Evolutionary conservation across 441 rosid species (phyloP), one percentile per base, ranked within the genome.

Genomic region (Aleurites moluccanus): DNA sequence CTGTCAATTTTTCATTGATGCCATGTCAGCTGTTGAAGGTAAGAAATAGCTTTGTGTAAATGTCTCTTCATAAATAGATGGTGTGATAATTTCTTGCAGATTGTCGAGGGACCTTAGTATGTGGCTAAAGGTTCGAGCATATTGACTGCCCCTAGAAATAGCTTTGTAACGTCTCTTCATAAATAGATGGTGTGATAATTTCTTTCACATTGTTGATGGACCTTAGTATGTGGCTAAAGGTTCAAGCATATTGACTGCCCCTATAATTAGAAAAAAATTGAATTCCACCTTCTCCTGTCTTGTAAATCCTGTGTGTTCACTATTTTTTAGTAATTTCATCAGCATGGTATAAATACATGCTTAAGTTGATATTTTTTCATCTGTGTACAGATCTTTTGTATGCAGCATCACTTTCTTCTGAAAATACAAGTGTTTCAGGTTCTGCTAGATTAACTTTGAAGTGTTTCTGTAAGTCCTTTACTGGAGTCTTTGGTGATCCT

Each of bases 21-120:
- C 91, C 38, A 85, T 91, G 96, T 76, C 77, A 65, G 85, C 86
- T 77, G 80, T 88, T 87, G 88, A 92, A 92, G 98, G 98, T 96
- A 78, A 80, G 45, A 16, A 64, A 78, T 21, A 67, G 62, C 23
- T 33, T 73, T 77, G 45, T 69, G 21, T 64, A 23, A 64, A 79
- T 73, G 72, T 59, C 38, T 76, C 21, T 69, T 25, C 55, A 13
- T 1, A 4, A 53, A 10, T 4, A 21, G 57, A 38, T 61, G 14
- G 30, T 49, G 4, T 25, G 13, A 23, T 63, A 11, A 21, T 0
- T 72, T 56, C 52, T 44, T 56, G 30, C 25, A 68, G 56, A 18
- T 69, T 20, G 28, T 30, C 52, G 14, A 28, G 1, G 21, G 2
- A 30, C 38, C 25, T 67, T 68, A 50, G 9, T 33, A 21, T 53